Conservation (phyloP, 1,139 yeast genomes). For the Lodderomyces parapsilosis region DNA sequence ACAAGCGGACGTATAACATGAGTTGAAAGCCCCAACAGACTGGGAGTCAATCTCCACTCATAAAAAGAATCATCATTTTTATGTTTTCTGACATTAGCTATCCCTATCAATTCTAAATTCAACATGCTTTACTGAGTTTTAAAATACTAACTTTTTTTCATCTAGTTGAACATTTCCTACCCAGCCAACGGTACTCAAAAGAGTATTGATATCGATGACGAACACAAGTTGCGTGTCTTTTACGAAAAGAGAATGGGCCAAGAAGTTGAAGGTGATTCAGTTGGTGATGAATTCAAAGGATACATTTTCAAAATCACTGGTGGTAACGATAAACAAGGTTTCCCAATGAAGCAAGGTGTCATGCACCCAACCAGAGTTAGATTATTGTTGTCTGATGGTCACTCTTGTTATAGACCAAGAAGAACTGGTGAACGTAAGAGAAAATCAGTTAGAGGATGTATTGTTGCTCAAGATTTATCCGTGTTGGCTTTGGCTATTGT, state of each 20-base stretch:
- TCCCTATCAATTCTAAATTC: not conserved
- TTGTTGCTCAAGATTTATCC: constrained; percentile 96
- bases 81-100: not conserved
- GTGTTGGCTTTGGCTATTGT: constrained; percentile 90
- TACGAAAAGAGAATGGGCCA: constrained; percentile 99
- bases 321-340: constrained; percentile 99
- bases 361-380: constrained; percentile 99
- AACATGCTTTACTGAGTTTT: not conserved
- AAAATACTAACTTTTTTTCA: constrained; percentile 18
- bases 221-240: constrained; percentile 97
- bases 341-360: constrained; percentile 99
- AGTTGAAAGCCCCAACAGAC: no score
- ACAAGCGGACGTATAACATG: no score
- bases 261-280: constrained; percentile 98
- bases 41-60: no score
- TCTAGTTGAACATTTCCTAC: constrained; percentile 95
- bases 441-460: constrained; percentile 99
- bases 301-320: constrained; percentile 98
- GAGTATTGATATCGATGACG: constrained; percentile 96
- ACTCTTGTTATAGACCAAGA: constrained; percentile 99
- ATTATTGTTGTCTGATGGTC: constrained; percentile 89
- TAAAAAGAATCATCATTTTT: no score
- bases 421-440: constrained; percentile 99
- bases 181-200: constrained; percentile 99
- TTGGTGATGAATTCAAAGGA: constrained; percentile 99